phyloP scores from a whole-genome alignment of 2,329 filamentous ascomycete species.

The Colletotrichum sp. region DNA sequence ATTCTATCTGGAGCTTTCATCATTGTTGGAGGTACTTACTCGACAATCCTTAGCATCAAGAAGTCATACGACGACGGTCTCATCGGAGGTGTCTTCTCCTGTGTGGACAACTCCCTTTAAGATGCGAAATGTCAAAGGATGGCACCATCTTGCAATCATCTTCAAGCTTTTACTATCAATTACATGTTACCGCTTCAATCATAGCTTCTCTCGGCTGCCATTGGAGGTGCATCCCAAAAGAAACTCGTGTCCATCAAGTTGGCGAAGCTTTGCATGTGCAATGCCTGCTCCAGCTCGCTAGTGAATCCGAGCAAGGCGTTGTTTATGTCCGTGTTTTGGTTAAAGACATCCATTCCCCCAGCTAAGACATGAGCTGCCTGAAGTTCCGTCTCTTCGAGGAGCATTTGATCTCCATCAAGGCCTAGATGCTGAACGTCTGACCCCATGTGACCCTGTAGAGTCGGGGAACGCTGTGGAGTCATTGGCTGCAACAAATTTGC shows the following conservation, averaged over 20 bases:
- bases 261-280: constrained; percentile 20
- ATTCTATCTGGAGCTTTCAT: neutral
- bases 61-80: neutral
- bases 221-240: neutral
- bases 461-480: neutral
- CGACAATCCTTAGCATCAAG: neutral
- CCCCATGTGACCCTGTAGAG: neutral
- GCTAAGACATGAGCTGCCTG: neutral
- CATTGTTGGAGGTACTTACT: neutral
- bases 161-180: neutral
- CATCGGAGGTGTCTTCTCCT: neutral
- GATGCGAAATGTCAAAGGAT: neutral
- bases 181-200: neutral
- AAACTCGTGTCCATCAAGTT: constrained; percentile 19
- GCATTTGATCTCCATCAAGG: neutral
- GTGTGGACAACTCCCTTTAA: neutral
- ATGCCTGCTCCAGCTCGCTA: neutral
- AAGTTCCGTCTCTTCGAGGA: neutral
- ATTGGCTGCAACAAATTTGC: neutral
- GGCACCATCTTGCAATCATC: neutral
- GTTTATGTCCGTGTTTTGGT: neutral
- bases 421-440: neutral
- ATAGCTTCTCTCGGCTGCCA: neutral
- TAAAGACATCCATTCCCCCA: neutral
- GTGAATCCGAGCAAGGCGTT: neutral